A percentile compares a stretch with the other conserved stretches of the same genome.
Conservation (phyloP, 257 asterid genomes). For the Solanum pinnatisectum region DNA sequence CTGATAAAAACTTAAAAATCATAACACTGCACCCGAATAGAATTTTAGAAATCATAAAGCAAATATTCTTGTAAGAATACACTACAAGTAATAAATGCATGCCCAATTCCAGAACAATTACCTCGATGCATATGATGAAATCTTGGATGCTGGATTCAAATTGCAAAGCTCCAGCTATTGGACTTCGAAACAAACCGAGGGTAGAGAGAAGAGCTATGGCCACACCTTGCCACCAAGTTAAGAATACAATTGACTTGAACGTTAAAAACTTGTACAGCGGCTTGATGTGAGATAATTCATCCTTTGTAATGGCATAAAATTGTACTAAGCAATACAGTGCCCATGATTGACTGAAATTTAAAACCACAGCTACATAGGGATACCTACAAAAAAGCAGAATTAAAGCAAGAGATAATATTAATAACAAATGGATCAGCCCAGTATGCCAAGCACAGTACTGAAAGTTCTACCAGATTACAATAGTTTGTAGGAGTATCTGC, state of each 20-base stretch:
- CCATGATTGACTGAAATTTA: constrained; percentile 98
- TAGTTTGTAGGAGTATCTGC: neutral
- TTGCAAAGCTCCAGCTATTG: constrained; percentile 81
- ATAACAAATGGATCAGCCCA: neutral
- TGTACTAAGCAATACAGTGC: constrained; percentile 95
- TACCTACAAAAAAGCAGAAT: constrained; percentile 47
- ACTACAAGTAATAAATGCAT: neutral
- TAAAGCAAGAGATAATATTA: neutral
- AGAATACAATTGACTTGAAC: constrained; percentile 93
- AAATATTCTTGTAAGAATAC: neutral
- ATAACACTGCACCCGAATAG: neutral
- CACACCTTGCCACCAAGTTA: constrained; percentile 99
- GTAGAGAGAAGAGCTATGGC: constrained; percentile 79
- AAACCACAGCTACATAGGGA: constrained; percentile 84
- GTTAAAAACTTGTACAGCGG: constrained; percentile 91
- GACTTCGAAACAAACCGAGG: constrained; percentile 72
- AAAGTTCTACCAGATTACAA: neutral
- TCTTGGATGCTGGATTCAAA: constrained; percentile 81
- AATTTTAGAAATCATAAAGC: neutral
- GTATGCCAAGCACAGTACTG: neutral
- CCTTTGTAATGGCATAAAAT: constrained; percentile 80
- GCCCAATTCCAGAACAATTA: constrained; percentile 31
- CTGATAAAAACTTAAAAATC: neutral
- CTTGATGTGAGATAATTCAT: constrained; percentile 83
- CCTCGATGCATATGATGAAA: constrained; percentile 97